Evolutionary conservation across 2,329 filamentous ascomycete species (phyloP).

Genomic region (Fonsecaea nubica): DNA sequence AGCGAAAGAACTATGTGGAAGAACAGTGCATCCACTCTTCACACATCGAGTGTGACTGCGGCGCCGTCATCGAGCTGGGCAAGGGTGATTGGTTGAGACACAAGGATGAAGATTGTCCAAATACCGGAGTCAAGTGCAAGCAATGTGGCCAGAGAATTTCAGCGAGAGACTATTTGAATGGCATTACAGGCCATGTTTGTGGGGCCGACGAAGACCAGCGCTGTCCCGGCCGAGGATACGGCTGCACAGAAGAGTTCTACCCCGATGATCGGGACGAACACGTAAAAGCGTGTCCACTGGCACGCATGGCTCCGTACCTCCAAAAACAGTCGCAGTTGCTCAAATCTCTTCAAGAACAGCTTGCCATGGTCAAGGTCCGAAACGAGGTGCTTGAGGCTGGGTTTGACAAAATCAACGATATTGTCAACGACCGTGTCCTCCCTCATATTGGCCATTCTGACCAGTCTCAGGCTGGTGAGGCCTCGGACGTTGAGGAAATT

Average conservation of each 20-base stretch:
- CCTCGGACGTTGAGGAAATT: constrained; percentile 39
- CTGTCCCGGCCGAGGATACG: constrained; percentile 45
- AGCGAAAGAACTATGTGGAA: constrained; percentile 58
- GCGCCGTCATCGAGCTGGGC: constrained; percentile 38
- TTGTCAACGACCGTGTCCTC: constrained; percentile 35
- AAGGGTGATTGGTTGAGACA: constrained; percentile 39
- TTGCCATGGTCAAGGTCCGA: constrained; percentile 53
- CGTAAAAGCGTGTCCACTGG: constrained; percentile 58
- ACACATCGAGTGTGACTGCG: constrained; percentile 41
- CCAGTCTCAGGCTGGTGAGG: constrained; percentile 28
- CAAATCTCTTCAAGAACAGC: constrained; percentile 52
- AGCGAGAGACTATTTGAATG: constrained; percentile 33
- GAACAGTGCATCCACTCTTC: constrained; percentile 39
- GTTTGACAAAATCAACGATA: constrained; percentile 49
- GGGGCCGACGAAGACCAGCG: constrained; percentile 41
- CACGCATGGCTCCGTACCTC: constrained; percentile 54
- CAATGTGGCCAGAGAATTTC: constrained; percentile 33
- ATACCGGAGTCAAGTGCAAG: constrained; percentile 32
- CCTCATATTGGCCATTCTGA: constrained; percentile 29
- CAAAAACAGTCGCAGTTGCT: constrained; percentile 52
- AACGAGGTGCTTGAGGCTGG: constrained; percentile 57
- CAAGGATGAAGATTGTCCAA: constrained; percentile 40
- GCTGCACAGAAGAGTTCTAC: constrained; percentile 50
- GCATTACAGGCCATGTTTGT: constrained; percentile 31
- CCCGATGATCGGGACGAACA: constrained; percentile 51